phyloP scores from a whole-genome alignment of 78 protist genomes.

The Protostelium mycophagum region DNA sequence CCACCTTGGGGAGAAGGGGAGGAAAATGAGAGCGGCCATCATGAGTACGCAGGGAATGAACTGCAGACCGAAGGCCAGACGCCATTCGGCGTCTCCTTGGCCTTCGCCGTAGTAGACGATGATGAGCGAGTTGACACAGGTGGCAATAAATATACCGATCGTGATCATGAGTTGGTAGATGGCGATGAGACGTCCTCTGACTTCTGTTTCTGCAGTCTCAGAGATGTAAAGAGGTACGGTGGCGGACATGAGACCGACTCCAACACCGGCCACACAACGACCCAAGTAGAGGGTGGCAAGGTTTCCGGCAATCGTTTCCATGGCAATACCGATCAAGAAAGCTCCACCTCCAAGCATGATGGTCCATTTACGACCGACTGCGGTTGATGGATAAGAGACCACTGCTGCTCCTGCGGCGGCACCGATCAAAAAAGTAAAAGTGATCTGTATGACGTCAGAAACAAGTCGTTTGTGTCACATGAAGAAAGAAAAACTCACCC shows the following conservation, averaged over 20 bases:
- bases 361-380: constrained; percentile 23
- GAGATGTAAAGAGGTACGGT: constrained; percentile 30
- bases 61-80: constrained; percentile 22
- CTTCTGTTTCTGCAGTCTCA: constrained; percentile 14
- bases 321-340: constrained; percentile 10
- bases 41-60: constrained; percentile 7
- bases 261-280: constrained; percentile 28
- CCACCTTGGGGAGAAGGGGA: constrained; percentile 31
- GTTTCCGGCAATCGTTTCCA: constrained; percentile 23
- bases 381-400: constrained; percentile 14
- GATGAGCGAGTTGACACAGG: constrained; percentile 23
- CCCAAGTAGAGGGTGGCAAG: constrained; percentile 10
- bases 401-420: constrained; percentile 25
- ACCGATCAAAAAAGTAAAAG: constrained; percentile 8
- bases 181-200: constrained; percentile 31
- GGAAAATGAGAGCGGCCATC: neutral
- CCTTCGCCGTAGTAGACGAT: constrained; percentile 4
- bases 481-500: neutral
- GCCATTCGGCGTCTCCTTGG: constrained; percentile 8
- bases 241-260: constrained; percentile 18
- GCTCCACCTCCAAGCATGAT: constrained; percentile 12
- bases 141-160: constrained; percentile 12
- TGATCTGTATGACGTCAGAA: neutral
- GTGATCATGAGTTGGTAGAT: constrained; percentile 20
- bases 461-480: neutral